Conservation (phyloP, 2,329 filamentous ascomycete genomes). For the Purpureocillium takamizusanense region DNA sequence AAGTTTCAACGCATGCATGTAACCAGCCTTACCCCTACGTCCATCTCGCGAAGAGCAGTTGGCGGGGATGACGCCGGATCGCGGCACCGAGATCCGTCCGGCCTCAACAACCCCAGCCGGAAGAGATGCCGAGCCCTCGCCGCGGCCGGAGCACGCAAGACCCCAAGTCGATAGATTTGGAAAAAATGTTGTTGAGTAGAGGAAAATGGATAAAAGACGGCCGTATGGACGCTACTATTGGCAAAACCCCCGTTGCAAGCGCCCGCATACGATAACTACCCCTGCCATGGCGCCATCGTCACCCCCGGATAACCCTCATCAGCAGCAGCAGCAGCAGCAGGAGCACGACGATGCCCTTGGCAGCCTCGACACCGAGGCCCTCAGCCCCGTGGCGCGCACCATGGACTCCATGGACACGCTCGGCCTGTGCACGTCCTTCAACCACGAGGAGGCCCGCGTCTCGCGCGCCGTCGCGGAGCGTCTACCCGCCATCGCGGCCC, state of each 20-base stretch:
- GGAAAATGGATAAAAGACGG: neutral
- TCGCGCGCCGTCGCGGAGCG: constrained; percentile 1
- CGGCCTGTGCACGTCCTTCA: constrained; percentile 9
- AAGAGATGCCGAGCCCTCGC: neutral
- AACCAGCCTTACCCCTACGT: too few relatives aligned
- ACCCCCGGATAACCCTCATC: neutral
- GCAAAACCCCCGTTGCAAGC: neutral
- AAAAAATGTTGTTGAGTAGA: neutral
- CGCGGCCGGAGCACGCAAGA: neutral
- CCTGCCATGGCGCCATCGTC: constrained; percentile 1
- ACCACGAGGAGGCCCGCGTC: constrained; percentile 7
- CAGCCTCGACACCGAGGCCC: constrained; percentile 7
- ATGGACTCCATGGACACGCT: constrained; percentile 6
- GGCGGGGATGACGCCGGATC: neutral
- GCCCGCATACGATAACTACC: neutral
- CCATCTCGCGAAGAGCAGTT: too few relatives aligned
- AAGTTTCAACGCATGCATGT: too few relatives aligned
- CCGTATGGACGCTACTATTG: neutral
- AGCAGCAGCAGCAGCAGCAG: too few relatives aligned
- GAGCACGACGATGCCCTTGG: too few relatives aligned
- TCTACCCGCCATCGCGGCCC: constrained; percentile 5
- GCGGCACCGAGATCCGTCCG: neutral
- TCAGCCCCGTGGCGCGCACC: constrained; percentile 4
- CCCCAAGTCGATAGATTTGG: neutral
- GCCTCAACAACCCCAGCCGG: neutral